These are phyloP conservation scores for Saturnispora galanensis DNA, from an alignment of 805 yeast species.

Conservation along the genomic window DNA sequence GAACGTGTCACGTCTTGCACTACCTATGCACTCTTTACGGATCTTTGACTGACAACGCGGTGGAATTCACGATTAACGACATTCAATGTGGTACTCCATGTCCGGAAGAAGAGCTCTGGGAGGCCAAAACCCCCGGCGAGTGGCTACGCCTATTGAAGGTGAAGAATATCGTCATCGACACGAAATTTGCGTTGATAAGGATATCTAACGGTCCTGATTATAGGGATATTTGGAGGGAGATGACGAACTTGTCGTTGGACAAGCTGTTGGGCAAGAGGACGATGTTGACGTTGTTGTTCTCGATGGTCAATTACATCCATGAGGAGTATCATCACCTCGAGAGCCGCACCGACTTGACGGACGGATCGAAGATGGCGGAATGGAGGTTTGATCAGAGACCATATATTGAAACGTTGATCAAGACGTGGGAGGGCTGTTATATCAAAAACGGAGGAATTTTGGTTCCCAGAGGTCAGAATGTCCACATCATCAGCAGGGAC, in stretches of 20 bases:
- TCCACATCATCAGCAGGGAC: slow-evolving; percentile 38
- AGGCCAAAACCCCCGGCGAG: slow-evolving; percentile 35
- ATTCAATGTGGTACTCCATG: slow-evolving; percentile 61
- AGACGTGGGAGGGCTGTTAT: slow-evolving; percentile 59
- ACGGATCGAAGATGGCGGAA: slow-evolving; percentile 39
- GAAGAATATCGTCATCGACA: slow-evolving; percentile 35
- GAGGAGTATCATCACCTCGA: slow-evolving; percentile 34
- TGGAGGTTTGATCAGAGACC: slow-evolving; percentile 64
- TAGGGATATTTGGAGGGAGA: slow-evolving; percentile 43
- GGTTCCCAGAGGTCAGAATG: slow-evolving; percentile 40
- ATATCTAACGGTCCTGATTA: slow-evolving; percentile 45
- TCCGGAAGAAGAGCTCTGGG: slow-evolving; percentile 50
- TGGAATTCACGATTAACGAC: slow-evolving; percentile 32
- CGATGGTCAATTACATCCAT: slow-evolving; percentile 59
- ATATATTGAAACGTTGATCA: slow-evolving; percentile 43
- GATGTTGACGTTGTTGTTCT: slow-evolving; percentile 46
- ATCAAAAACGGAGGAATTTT: slow-evolving; percentile 55
- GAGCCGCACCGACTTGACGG: slow-evolving; percentile 20
- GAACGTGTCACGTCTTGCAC: slow-evolving; percentile 44
- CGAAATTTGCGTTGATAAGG: slow-evolving; percentile 45
- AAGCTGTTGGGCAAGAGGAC: slow-evolving; percentile 39
- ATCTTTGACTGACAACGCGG: slow-evolving; percentile 32
- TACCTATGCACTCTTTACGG: slow-evolving; percentile 40
- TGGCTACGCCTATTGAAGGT: slow-evolving; percentile 39
- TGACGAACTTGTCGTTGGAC: slow-evolving; percentile 33